phyloP scores from a whole-genome alignment of 2,329 filamentous ascomycete species.

The Alternaria gaisen region DNA sequence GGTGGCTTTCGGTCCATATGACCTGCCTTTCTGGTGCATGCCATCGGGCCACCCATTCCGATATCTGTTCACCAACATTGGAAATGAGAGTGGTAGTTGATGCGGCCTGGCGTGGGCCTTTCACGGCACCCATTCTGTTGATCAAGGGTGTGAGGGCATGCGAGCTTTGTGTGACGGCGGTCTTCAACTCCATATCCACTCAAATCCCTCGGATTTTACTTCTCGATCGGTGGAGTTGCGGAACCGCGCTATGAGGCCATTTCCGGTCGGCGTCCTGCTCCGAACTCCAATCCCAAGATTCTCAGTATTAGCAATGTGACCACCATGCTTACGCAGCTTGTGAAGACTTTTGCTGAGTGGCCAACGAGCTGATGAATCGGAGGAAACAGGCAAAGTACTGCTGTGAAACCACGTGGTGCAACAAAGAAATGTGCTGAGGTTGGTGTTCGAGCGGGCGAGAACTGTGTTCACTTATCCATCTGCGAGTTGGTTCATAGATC shows the following conservation, averaged over 20 bases:
- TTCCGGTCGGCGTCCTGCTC: constrained; percentile 59
- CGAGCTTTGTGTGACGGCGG: constrained; percentile 63
- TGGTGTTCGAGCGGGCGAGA: neutral
- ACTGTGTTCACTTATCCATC: constrained; percentile 7
- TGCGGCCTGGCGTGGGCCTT: neutral
- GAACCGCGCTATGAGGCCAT: constrained; percentile 60
- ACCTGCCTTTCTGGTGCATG: neutral
- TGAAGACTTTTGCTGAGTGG: neutral
- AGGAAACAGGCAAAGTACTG: neutral
- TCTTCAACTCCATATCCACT: constrained; percentile 60
- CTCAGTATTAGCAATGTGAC: neutral
- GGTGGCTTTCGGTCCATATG: neutral
- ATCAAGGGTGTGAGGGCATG: constrained; percentile 58
- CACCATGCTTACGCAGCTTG: neutral
- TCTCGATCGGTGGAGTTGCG: constrained; percentile 60
- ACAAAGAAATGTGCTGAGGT: neutral
- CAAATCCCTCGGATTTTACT: constrained; percentile 59
- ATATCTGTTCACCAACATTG: neutral
- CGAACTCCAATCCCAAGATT: constrained; percentile 50
- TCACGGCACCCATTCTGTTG: neutral
- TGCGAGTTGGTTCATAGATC: constrained; percentile 1
- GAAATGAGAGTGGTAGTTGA: neutral
- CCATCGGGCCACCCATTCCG: neutral
- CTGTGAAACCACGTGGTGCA: neutral
- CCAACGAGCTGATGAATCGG: neutral